These are phyloP conservation scores for Mortierella sp. DNA, from an alignment of 371 early-diverging fungal genomes.

Conservation along the genomic window DNA sequence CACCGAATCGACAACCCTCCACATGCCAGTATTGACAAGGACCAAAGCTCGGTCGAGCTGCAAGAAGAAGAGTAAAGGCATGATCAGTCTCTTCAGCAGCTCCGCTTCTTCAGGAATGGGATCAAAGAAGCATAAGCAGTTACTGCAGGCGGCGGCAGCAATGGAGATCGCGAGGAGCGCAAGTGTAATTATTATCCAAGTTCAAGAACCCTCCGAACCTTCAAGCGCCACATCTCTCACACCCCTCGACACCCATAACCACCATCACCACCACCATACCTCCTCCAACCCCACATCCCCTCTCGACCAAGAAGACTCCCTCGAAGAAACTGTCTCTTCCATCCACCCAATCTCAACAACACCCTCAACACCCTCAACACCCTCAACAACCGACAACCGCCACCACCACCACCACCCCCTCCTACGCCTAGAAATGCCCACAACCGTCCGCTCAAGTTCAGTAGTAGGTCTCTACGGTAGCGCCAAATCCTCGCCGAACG, in stretches of 20 bases:
- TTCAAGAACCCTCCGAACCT: background rate
- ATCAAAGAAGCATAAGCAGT: background rate
- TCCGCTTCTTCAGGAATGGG: background rate
- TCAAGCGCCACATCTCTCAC: background rate
- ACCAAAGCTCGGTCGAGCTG: background rate
- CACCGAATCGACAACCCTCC: background rate
- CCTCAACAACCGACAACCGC: conserved; percentile 5
- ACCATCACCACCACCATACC: background rate
- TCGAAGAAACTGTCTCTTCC: background rate
- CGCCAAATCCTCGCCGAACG: conserved; percentile 35
- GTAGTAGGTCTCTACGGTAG: conserved; percentile 42
- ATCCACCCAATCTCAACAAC: conserved; percentile 1
- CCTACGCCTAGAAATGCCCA: conserved; percentile 16
- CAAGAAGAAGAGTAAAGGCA: background rate
- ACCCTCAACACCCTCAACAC: background rate
- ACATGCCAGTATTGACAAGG: background rate
- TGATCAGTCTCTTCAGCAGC: conserved; percentile 11
- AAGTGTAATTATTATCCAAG: background rate
- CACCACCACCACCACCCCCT: conserved; percentile 15
- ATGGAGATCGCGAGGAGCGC: background rate
- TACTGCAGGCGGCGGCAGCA: background rate
- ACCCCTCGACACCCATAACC: background rate
- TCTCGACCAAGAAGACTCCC: background rate
- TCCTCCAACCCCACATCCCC: background rate
- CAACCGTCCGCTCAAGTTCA: conserved; percentile 18